Base-by-base conservation (phyloP, 768 basidiomycete species). In the Kwoniella botswanensis region DNA sequence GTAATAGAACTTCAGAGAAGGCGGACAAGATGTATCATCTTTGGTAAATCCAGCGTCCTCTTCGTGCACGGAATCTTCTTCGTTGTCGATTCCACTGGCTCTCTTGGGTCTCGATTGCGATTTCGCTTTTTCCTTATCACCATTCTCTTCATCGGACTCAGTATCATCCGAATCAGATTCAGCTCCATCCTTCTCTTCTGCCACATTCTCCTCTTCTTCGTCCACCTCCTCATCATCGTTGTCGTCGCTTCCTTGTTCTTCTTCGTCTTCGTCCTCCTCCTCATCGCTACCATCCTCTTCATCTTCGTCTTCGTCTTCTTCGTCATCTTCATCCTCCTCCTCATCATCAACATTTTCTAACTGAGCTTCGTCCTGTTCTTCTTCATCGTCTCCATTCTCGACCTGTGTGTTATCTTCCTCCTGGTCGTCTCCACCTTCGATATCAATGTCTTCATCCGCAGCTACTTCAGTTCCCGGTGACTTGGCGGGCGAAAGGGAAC, bases 1-100 rank as follows among this genome's bases (percentile, higher is more conserved):
- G 67, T 78, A 78, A 12, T 67, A 29, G 93, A 94, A 0, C 82
- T 84, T 46, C 88, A 86, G 46, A 91, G 85, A 81, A 90, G 92
- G 42, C 79, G 76, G 44, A 85, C 79, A 22, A 85, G 82, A 46
- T 11, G 50, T n/a, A 43, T 65, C 59, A 22, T 54, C 35, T 22
- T 42, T 13, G 55, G 3, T 18, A 3, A n/a, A 15, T 26, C 13
- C 57, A n/a, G 10, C 43, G 13, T 58, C 26, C 55, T 63, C 43
- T 86, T 83, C 68, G 89, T 88, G 50, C 91, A 90, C 72, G 7
- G 68, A 65, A 55, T 75, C 71, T 10, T 67, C 65, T 5, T 42
- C 35, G 11, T 21, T 44, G 3, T 15, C 46, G 1, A 21, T 3
- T 15, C 57, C 15, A 11, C 22, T 41, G 21, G 6, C 66, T 15